Evolutionary conservation across 345 rosid species (phyloP).

Genomic region (Salix suchowensis): DNA sequence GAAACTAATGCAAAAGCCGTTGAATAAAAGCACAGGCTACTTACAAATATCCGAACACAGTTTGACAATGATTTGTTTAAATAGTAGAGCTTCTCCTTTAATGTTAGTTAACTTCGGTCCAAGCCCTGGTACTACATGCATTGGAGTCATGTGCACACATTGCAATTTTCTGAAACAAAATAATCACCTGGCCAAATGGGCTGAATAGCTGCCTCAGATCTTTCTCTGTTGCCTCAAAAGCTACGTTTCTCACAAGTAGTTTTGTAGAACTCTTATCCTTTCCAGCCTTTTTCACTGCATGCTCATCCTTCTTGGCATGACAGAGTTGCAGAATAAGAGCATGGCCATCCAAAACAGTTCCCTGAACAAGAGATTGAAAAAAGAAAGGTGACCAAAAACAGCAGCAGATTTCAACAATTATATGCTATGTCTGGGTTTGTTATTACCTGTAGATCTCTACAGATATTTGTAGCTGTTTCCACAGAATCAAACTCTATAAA

Average conservation of each 20-base stretch:
- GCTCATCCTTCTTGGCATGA: constrained; percentile 70
- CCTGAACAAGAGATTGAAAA: constrained; percentile 37
- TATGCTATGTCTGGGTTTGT: not conserved
- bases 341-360: constrained; percentile 86
- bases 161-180: not conserved
- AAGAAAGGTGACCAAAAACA: not conserved
- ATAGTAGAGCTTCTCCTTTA: no score
- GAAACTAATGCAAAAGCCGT: not conserved
- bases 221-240: constrained; percentile 91
- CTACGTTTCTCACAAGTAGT: constrained; percentile 79
- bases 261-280: constrained; percentile 70
- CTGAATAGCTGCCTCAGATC: constrained; percentile 85
- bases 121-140: not conserved
- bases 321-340: constrained; percentile 79
- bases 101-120: no score
- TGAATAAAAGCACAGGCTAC: no score
- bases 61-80: no score
- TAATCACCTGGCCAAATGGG: constrained; percentile 86
- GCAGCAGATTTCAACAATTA: not conserved
- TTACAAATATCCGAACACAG: no score
- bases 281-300: constrained; percentile 40
- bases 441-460: constrained; percentile 69
- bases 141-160: no score
- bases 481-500: constrained; percentile 79
- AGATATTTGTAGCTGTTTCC: constrained; percentile 66